Conservation (phyloP, 176 grass and related monocot species). For the Oryza meridionalis region DNA sequence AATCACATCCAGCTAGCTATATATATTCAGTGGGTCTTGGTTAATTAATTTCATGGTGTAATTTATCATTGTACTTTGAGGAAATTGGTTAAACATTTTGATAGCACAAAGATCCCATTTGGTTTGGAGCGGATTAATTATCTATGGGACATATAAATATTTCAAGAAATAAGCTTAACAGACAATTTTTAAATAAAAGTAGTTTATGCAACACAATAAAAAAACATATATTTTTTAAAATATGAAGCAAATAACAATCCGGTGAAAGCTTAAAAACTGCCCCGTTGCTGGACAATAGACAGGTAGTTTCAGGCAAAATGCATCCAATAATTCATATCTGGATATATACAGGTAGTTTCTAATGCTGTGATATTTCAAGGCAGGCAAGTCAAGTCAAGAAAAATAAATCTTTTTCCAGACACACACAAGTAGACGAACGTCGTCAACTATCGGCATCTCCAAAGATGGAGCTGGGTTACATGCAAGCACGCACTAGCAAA, state of each 20-base stretch:
- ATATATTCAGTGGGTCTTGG: background rate
- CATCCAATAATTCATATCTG: background rate
- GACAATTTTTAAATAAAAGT: too few relatives aligned
- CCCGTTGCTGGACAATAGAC: too few relatives aligned
- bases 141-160: too few relatives aligned
- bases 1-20: background rate
- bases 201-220: too few relatives aligned
- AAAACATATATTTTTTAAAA: too few relatives aligned
- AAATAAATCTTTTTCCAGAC: background rate
- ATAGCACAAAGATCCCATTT: too few relatives aligned
- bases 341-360: too few relatives aligned
- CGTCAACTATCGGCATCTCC: background rate
- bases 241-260: too few relatives aligned
- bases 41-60: background rate
- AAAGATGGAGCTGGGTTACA: slow-evolving; percentile 13
- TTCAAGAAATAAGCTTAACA: too few relatives aligned
- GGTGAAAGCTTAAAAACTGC: too few relatives aligned
- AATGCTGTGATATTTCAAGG: background rate
- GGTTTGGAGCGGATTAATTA: too few relatives aligned
- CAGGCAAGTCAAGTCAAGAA: background rate
- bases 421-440: background rate
- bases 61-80: background rate
- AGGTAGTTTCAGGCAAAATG: background rate
- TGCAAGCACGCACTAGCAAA: slow-evolving; percentile 29
- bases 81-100: background rate